phyloP scores from a whole-genome alignment of 495 filamentous ascomycete genomes.

The Parachaetomium inaequale region DNA sequence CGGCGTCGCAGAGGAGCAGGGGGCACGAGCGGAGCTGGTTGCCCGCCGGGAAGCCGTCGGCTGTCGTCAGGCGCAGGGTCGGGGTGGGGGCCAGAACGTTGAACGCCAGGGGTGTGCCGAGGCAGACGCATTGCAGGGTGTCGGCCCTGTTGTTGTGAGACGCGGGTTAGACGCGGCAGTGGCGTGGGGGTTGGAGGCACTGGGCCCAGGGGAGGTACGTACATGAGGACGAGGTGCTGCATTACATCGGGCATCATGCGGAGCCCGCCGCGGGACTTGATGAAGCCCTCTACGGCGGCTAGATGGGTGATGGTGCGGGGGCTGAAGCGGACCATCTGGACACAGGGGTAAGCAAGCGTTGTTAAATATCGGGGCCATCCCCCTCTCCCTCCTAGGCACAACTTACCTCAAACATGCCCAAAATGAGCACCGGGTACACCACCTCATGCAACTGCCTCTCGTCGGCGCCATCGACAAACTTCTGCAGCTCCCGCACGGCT shows the following conservation, averaged over 20 bases:
- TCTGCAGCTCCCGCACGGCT: slow-evolving; percentile 1
- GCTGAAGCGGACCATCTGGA: not conserved
- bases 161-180: not conserved
- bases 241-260: not conserved
- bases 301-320: slow-evolving; percentile 1
- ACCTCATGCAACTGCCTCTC: slow-evolving; percentile 1
- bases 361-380: not conserved
- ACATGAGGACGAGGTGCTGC: slow-evolving; percentile 7
- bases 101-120: not conserved
- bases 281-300: not conserved
- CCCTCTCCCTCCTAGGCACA: not conserved
- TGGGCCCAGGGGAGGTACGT: not conserved
- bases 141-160: not conserved
- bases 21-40: not conserved
- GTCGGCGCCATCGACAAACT: not conserved
- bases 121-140: not conserved
- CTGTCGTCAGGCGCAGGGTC: not conserved
- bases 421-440: slow-evolving; percentile 1
- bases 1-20: not conserved
- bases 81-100: not conserved
- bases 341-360: not conserved
- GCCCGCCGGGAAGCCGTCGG: not conserved
- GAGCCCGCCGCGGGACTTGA: slow-evolving; percentile 3
- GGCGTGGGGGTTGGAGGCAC: not conserved
- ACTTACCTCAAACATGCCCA: slow-evolving; percentile 6